phyloP scores from a whole-genome alignment of 441 rosid genomes.

The Cnidoscolus chayamansa region DNA sequence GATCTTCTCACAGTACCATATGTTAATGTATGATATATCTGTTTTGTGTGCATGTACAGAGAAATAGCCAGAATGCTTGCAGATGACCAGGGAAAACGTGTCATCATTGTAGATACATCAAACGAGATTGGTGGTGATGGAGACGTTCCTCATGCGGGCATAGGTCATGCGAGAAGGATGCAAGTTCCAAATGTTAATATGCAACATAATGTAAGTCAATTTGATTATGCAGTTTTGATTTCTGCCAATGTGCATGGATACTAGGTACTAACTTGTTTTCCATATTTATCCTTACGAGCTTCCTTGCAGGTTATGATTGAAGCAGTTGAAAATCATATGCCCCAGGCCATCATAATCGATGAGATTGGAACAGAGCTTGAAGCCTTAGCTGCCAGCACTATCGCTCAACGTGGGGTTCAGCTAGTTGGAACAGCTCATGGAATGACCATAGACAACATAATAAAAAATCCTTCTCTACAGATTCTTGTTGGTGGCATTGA shows the following conservation, averaged over 20 bases:
- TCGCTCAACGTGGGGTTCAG: conserved; percentile 97
- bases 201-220: conserved; percentile 75
- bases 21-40: not conserved
- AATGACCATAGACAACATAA: conserved; percentile 77
- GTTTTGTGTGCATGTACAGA: conserved; percentile 35
- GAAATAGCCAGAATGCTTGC: conserved; percentile 92
- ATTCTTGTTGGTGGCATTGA: conserved; percentile 89
- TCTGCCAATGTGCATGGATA: not conserved
- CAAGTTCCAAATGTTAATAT: conserved; percentile 90
- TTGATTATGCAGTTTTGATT: not conserved
- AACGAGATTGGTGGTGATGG: conserved; percentile 99
- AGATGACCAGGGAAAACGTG: conserved; percentile 85
- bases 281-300: conserved; percentile 15
- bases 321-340: conserved; percentile 99
- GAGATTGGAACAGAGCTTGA: conserved; percentile 97
- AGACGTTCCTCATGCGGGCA: conserved; percentile 92
- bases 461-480: conserved; percentile 88
- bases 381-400: conserved; percentile 95
- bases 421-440: conserved; percentile 97
- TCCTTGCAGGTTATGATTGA: conserved; percentile 84
- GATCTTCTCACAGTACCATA: conserved; percentile 1
- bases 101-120: conserved; percentile 87
- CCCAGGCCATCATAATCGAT: conserved; percentile 80
- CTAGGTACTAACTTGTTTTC: not conserved
- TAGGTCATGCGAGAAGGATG: conserved; percentile 96